Evolutionary conservation across 2,329 filamentous ascomycete species (phyloP), one percentile per base, ranked within the genome.

Genomic region (Alternaria sp.): DNA sequence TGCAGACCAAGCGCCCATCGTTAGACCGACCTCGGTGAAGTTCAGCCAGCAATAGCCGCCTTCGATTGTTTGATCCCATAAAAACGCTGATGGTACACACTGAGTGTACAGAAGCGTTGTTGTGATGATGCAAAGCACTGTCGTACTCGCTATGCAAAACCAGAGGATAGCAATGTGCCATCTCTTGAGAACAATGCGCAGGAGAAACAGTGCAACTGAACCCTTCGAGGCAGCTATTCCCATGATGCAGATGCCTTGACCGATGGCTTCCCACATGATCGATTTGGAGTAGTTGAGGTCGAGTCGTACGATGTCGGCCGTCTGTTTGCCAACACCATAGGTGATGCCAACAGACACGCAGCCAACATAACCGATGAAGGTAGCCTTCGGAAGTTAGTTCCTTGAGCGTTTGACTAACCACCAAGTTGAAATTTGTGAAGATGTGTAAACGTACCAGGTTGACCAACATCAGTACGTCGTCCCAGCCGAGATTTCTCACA

Each of bases 1-100:
- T 28, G 75, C 75, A 8, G 75, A 76, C 75, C 75, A 78, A 33
- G 75, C 71, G 14, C 70, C 74, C 72, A 75, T 76, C 23, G 67
- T 70, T n/a, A 77, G 50, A 10, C 71, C 74, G 18, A 77, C 68
- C 21, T 60, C 54, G 0, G 73, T 75, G 33, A 76, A 76, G 50
- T 74, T 72, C 28, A 78, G 61, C 63, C 70, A 73, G 53, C 74
- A 77, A 21, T 68, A 43, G 2, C 71, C 74, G 4, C 72, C 70
- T 49, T 67, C 41, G 10, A 76, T 71, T 0, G 64, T 73, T 0
- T 55, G 71, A 28, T 78, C 66, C 75, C 76, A 78, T 4, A 78
- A 55, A 25, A 70, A 75, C 3, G 70, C 64, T 2, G 69, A 62
- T 1, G 75, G 76, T 30, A 66, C 63, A 56, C 74, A 78, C 46